Conservation (phyloP, 2,329 filamentous ascomycete species). For the Rhytidhysteron rufulum region DNA sequence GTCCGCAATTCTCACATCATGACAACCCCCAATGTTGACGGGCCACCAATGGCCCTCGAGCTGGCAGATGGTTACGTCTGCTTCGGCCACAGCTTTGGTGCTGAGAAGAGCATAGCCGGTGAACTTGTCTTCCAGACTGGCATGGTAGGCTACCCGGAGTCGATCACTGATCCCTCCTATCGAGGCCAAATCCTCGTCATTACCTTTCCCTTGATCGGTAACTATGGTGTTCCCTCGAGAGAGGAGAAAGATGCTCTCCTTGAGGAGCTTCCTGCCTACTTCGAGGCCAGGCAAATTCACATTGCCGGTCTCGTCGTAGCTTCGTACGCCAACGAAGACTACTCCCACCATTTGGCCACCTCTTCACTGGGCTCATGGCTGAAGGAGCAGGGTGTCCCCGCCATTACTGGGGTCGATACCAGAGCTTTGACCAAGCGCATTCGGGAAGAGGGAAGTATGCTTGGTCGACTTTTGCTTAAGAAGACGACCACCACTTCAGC, state of each 20-base stretch:
- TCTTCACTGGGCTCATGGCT: constrained; percentile 93
- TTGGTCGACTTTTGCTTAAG: constrained; percentile 81
- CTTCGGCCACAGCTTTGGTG: constrained; percentile 95
- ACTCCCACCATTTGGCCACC: constrained; percentile 85
- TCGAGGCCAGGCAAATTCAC: constrained; percentile 90
- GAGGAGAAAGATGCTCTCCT: constrained; percentile 82
- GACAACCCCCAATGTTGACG: constrained; percentile 26
- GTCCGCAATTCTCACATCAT: constrained; percentile 24
- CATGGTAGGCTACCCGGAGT: constrained; percentile 98
- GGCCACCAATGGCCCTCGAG: constrained; percentile 77
- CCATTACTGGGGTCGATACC: constrained; percentile 93
- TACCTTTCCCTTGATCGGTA: constrained; percentile 92
- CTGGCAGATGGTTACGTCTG: constrained; percentile 87
- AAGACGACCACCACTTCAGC: constrained; percentile 40
- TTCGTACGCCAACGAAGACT: constrained; percentile 91
- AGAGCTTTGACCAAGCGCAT: constrained; percentile 92
- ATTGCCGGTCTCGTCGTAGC: constrained; percentile 87
- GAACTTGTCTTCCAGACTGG: constrained; percentile 99
- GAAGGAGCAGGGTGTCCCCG: constrained; percentile 90
- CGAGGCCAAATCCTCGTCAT: constrained; percentile 92
- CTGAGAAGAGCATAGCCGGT: constrained; percentile 87
- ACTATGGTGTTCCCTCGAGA: constrained; percentile 92
- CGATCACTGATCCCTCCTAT: constrained; percentile 81
- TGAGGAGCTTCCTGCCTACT: constrained; percentile 81
- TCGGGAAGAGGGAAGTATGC: constrained; percentile 90